Evolutionary conservation across 2,329 filamentous ascomycete genomes (phyloP).

Genomic region (Paecilomyces sp.): DNA sequence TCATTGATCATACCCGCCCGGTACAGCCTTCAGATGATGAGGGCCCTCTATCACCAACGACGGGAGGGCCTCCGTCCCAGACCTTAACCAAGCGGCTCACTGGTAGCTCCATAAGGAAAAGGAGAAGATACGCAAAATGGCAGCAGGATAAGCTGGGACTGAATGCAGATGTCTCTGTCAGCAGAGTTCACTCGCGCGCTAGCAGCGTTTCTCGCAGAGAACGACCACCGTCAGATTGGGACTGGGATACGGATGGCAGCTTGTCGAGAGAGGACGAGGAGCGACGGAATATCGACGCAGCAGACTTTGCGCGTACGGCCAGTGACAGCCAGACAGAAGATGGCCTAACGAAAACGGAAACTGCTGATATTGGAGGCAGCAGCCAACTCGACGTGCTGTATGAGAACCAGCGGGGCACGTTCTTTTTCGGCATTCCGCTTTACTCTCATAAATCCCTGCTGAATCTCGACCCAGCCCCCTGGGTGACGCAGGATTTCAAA

Average conservation of each 20-base stretch:
- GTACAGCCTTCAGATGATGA: background rate
- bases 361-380: background rate
- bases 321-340: background rate
- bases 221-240: background rate
- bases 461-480: slow-evolving; percentile 75
- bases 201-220: background rate
- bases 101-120: slow-evolving; percentile 29
- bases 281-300: slow-evolving; percentile 8
- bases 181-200: background rate
- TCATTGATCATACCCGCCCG: background rate
- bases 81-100: slow-evolving; percentile 23
- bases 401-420: slow-evolving; percentile 88
- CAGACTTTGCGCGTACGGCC: slow-evolving; percentile 9
- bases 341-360: background rate
- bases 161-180: slow-evolving; percentile 15
- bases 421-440: slow-evolving; percentile 81
- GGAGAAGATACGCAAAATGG: slow-evolving; percentile 43
- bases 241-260: slow-evolving; percentile 6
- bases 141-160: slow-evolving; percentile 51
- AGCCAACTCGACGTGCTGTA: slow-evolving; percentile 77
- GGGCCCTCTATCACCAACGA: background rate
- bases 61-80: slow-evolving; percentile 13
- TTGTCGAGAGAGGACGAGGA: slow-evolving; percentile 1
- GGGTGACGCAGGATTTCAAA: slow-evolving; percentile 63
- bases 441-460: slow-evolving; percentile 83